phyloP scores from a whole-genome alignment of 352 stramenopile species.

The Phytopythium delawarense region DNA sequence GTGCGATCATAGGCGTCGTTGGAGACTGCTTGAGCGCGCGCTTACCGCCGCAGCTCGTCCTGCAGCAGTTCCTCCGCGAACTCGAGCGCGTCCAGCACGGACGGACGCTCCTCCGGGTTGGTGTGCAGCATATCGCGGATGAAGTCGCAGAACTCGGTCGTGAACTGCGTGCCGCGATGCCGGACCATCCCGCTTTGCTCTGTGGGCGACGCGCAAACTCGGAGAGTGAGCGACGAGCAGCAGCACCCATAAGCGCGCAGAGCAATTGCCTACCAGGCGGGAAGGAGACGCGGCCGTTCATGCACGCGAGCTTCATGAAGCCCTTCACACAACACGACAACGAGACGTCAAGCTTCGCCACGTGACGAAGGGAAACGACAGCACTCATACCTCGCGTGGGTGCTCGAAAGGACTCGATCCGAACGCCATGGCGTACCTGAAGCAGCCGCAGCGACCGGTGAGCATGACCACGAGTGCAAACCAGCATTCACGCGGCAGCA shows the following conservation, averaged over 20 bases:
- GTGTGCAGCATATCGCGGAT: slow-evolving; percentile 85
- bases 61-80: slow-evolving; percentile 78
- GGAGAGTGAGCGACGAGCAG: slow-evolving; percentile 3
- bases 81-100: slow-evolving; percentile 73
- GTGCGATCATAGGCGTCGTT: background rate
- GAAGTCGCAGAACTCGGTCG: slow-evolving; percentile 83
- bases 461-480: slow-evolving; percentile 2
- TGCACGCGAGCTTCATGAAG: slow-evolving; percentile 80
- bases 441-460: background rate
- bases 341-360: background rate
- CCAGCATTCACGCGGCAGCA: slow-evolving; percentile 1
- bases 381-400: slow-evolving; percentile 42
- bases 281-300: slow-evolving; percentile 77
- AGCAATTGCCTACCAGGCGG: slow-evolving; percentile 35
- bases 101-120: slow-evolving; percentile 76
- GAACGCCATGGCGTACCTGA: slow-evolving; percentile 83
- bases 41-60: slow-evolving; percentile 54
- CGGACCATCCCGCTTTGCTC: slow-evolving; percentile 63
- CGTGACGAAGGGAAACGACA: background rate
- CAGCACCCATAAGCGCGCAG: background rate
- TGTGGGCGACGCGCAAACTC: slow-evolving; percentile 8
- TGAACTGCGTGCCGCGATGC: slow-evolving; percentile 63
- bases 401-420: slow-evolving; percentile 78
- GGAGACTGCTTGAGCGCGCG: background rate
- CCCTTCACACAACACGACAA: slow-evolving; percentile 28